A percentile compares a stretch with the other conserved stretches of the same genome.
Evolutionary conservation across 192 early-diverging fungal genomes (phyloP).

Genomic region (Cladochytrium replicatum): DNA sequence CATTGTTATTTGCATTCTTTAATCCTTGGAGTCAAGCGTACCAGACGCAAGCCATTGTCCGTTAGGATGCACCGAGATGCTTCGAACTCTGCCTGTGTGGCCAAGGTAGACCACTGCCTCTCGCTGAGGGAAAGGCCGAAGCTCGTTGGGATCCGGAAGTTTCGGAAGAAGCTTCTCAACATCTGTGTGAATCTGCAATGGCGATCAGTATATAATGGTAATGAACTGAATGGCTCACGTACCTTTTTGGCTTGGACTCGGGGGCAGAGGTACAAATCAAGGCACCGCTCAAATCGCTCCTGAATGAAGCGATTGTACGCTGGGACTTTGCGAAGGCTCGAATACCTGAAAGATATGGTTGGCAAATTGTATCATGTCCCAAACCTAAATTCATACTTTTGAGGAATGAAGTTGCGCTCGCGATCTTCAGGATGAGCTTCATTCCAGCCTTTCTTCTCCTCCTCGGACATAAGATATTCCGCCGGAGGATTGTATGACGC

Average conservation of each 20-base stretch:
- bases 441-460: constrained; percentile 75
- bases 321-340: constrained; percentile 72
- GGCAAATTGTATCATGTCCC: not conserved
- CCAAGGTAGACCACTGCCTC: constrained; percentile 70
- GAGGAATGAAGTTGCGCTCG: constrained; percentile 49
- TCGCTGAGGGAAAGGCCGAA: constrained; percentile 84
- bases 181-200: constrained; percentile 62
- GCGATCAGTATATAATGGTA: not conserved
- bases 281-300: constrained; percentile 91
- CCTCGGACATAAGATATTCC: constrained; percentile 80
- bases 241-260: constrained; percentile 76
- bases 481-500: constrained; percentile 96
- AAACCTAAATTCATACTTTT: constrained; percentile 38
- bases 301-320: constrained; percentile 83
- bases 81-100: constrained; percentile 73
- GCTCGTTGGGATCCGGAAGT: constrained; percentile 86
- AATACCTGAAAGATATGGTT: constrained; percentile 27
- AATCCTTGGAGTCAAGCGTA: not conserved
- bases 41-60: constrained; percentile 85
- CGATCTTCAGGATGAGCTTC: constrained; percentile 69
- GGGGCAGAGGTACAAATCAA: constrained; percentile 94
- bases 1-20: not conserved
- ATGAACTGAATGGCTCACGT: constrained; percentile 5
- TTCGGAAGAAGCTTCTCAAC: constrained; percentile 90
- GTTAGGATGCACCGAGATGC: constrained; percentile 78